Evolutionary conservation across 768 basidiomycete genomes (phyloP).

Genomic region (Leucocoprinus birnbaumii): DNA sequence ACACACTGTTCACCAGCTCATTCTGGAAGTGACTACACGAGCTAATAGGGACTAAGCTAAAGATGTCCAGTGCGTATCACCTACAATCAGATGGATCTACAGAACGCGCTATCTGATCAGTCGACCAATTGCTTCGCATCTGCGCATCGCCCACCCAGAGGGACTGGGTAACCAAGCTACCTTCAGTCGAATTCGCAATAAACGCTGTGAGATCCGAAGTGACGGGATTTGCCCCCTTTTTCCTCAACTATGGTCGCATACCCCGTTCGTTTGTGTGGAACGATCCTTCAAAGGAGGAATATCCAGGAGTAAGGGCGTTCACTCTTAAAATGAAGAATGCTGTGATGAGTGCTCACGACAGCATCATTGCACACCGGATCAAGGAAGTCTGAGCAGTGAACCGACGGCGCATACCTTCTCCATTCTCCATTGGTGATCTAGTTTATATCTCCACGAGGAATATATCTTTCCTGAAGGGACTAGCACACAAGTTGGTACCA

Average conservation of each 20-base stretch:
- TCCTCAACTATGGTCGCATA: constrained; percentile 14
- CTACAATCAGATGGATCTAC: constrained; percentile 35
- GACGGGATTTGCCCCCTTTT: constrained; percentile 15
- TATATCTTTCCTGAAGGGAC: constrained; percentile 5
- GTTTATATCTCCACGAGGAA: constrained; percentile 13
- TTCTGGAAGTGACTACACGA: constrained; percentile 29
- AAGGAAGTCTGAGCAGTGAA: constrained; percentile 26
- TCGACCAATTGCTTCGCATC: constrained; percentile 15
- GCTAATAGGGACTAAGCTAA: constrained; percentile 8
- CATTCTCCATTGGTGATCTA: constrained; percentile 7
- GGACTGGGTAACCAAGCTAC: constrained; percentile 13
- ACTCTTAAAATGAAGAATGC: constrained; percentile 15
- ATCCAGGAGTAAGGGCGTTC: constrained; percentile 10
- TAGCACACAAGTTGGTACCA: not conserved
- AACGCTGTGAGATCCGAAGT: constrained; percentile 10
- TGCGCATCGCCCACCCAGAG: constrained; percentile 7
- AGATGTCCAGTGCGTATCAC: constrained; percentile 23
- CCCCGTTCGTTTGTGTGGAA: constrained; percentile 14
- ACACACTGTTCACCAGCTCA: constrained; percentile 26
- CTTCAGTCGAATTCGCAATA: constrained; percentile 11
- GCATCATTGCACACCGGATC: constrained; percentile 23
- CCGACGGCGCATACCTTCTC: constrained; percentile 9
- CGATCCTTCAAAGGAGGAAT: constrained; percentile 1
- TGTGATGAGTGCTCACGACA: constrained; percentile 19
- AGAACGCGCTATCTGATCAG: constrained; percentile 28